These are phyloP conservation scores for Mycena sanguinolenta DNA, from an alignment of 768 basidiomycete species.

Conservation along the genomic window DNA sequence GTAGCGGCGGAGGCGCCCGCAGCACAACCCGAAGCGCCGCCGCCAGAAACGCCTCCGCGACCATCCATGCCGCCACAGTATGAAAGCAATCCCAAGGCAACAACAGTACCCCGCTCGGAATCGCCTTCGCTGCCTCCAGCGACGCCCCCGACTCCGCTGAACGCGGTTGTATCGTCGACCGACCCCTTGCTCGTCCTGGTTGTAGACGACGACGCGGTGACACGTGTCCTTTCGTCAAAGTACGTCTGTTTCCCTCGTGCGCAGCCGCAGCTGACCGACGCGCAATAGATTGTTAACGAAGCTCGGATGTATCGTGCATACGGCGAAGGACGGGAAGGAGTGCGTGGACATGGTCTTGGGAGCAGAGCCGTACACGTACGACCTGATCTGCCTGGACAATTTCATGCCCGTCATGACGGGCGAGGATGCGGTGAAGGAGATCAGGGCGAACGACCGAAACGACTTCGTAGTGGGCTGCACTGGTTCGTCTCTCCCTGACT, in stretches of 20 bases:
- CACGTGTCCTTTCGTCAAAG: conserved; percentile 42
- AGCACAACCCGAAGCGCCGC: neutral
- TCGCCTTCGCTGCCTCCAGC: conserved; percentile 21
- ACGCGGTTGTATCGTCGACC: conserved; percentile 6
- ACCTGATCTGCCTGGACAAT: conserved; percentile 55
- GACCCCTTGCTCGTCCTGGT: conserved; percentile 44
- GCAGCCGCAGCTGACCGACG: neutral
- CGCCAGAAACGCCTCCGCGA: neutral
- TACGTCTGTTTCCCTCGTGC: neutral
- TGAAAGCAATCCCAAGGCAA: conserved; percentile 18
- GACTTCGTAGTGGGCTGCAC: conserved; percentile 51
- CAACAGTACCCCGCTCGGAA: neutral
- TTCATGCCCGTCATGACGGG: conserved; percentile 51
- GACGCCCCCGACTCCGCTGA: conserved; percentile 16
- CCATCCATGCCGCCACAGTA: conserved; percentile 21
- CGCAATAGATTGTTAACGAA: conserved; percentile 47
- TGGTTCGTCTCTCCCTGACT: conserved; percentile 21
- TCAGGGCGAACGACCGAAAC: conserved; percentile 46
- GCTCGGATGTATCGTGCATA: conserved; percentile 52
- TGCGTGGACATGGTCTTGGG: conserved; percentile 51
- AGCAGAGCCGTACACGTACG: conserved; percentile 41
- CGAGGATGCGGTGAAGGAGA: conserved; percentile 48
- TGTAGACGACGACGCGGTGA: conserved; percentile 53
- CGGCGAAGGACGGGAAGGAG: conserved; percentile 53
- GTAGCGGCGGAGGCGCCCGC: neutral